Evolutionary conservation across 331 rosid species (phyloP), one percentile per base, ranked within the genome.

Genomic region (Rosa hybrid): DNA sequence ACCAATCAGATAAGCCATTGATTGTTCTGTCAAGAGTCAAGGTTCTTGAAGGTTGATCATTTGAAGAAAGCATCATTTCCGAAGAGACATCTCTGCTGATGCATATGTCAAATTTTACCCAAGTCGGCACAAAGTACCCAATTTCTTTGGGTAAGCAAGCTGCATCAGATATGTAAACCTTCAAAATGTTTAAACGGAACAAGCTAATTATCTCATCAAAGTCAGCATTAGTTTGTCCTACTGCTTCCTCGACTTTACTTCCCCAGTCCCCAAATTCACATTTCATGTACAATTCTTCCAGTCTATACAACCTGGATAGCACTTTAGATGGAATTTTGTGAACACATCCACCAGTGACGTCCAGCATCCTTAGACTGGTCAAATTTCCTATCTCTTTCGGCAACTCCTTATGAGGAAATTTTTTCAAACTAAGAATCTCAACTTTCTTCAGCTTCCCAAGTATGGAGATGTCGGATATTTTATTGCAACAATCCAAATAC

Each of bases 191-290:
- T 59, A 88, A 68, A 11, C 27, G 54, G 48, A 25, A 72, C 82
- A 88, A 80, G 63, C 76, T 38, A 59, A 68, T 62, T 44, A 86
- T 54, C 84, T 88, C 91, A 45, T 53, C 27, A n/a, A 86, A 62
- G 56, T 73, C 44, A 6, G 86, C 84, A 8, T 21, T 59, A 2
- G 65, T 59, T 21, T 59, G 9, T 54, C 60, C 65, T n/a, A 8
- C 34, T 21, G 65, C 30, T 59, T 59, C 65, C 34, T 59, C 14
- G 2, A 21, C 30, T 59, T 21, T 21, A 59, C 30, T 59, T n/a
- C 65, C 65, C 65, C 65, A 59, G 13, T 59, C 34, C 6, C 65
- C 65, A 59, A 59, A 59, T 3, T 59, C 65, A 59, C 27, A n/a
- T 59, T 59, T 59, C 65, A 59, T 21, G 65, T 59, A 21, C 65